A percentile compares a stretch with the other conserved stretches of the same genome.
Conservation (phyloP, 352 stramenopile genomes). For the Albugo candida region DNA sequence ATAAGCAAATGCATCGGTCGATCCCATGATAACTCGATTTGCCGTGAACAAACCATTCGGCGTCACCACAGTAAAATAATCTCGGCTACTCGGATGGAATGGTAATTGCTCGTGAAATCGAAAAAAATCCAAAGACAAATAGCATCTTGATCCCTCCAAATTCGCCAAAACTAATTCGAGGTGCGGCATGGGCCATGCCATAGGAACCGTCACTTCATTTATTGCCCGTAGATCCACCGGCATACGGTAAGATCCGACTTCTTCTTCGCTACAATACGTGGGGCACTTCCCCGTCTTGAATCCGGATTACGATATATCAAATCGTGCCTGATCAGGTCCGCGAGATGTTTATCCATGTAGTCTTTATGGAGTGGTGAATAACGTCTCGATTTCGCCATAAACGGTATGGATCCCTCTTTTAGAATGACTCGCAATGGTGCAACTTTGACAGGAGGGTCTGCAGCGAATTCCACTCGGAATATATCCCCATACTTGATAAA, state of each 20-base stretch:
- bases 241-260: neutral
- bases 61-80: slow-evolving; percentile 6
- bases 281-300: neutral
- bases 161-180: slow-evolving; percentile 3
- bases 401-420: neutral
- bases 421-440: neutral
- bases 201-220: slow-evolving; percentile 9
- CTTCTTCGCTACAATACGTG: neutral
- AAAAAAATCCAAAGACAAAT: slow-evolving; percentile 4
- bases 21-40: slow-evolving; percentile 9
- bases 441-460: neutral
- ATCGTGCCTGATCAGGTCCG: neutral
- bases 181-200: slow-evolving; percentile 10
- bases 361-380: neutral
- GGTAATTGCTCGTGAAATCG: slow-evolving; percentile 1
- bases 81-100: neutral
- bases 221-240: neutral
- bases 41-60: slow-evolving; percentile 10
- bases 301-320: neutral
- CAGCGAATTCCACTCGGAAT: neutral
- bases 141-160: neutral
- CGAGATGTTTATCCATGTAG: neutral
- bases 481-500: too few species aligned
- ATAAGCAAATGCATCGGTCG: slow-evolving; percentile 8
- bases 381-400: neutral